Base-by-base conservation (phyloP, 257 asterid genomes). In the Nicotiana benthamiana region DNA sequence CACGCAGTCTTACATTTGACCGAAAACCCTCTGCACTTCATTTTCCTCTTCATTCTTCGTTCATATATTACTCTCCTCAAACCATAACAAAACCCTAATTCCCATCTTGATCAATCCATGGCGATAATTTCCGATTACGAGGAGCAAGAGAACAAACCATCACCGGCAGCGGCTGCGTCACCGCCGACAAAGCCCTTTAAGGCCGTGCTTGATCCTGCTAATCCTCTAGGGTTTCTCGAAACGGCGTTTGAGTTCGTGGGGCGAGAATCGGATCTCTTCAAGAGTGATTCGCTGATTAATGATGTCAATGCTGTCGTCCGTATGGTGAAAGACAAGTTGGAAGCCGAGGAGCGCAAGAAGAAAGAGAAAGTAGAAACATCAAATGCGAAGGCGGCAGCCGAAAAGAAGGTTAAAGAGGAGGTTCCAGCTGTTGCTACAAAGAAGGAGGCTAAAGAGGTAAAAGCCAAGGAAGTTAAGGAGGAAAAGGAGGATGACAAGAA, bases 271-370 rank as follows among this genome's bases (percentile, higher is more conserved):
- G 98, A 94, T 89, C 85, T 94, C 3, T 92, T 94, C 86, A 90
- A 82, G 87, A 92, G 97, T 83, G 97, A 92, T 83, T 87, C 91
- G 0, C 80, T 90, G 88, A 83, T 90, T 30, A 86, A 17, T 2
- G 98, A 94, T 82, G 91, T 94, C 75, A 90, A 66, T 74, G 95
- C 97, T n/a, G 97, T 94, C 46, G 86, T 86, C 32, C 90, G 90
- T 30, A 89, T 85, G 87, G 98, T 93, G 79, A 93, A 87, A 84
- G 92, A 85, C 22, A 92, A 88, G 77, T 86, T 83, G 72, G 87
- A 85, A 52, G 70, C 90, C 2, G 91, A 90, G 86, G 91, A 89
- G 65, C 87, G 84, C 88, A 87, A 83, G 93, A 80, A 85, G 85
- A 88, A 86, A 80, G 84, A 83, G 61, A 83, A 80, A 82, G 89